Conservation (phyloP, 192 early-diverging fungal genomes). For the Gigaspora rosea region DNA sequence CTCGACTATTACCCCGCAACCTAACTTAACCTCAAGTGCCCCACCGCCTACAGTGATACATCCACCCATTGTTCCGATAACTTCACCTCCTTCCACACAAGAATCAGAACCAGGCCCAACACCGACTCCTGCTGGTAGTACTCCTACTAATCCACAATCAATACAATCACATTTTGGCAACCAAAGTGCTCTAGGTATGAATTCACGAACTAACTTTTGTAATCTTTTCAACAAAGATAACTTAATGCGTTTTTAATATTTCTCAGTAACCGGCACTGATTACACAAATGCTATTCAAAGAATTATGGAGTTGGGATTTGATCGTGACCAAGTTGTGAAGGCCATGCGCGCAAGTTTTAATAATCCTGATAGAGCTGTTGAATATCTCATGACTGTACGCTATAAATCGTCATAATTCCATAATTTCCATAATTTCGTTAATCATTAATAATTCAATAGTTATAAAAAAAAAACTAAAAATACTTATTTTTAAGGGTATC, state of each 20-base stretch:
- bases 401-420: too few relatives aligned
- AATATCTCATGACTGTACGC: conserved; percentile 87
- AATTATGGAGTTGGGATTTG: conserved; percentile 96
- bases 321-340: conserved; percentile 76
- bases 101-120: not conserved
- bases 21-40: conserved; percentile 42
- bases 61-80: not conserved
- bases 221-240: not conserved
- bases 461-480: not conserved
- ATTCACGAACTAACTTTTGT: not conserved
- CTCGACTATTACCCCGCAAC: conserved; percentile 44
- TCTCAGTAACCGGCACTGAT: conserved; percentile 70
- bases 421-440: too few relatives aligned
- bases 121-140: not conserved
- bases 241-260: conserved; percentile 16
- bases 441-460: too few relatives aligned
- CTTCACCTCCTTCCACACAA: not conserved
- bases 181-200: not conserved
- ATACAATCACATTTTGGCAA: not conserved
- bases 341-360: conserved; percentile 98
- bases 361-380: conserved; percentile 95
- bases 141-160: not conserved
- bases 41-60: conserved; percentile 38
- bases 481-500: conserved; percentile 65
- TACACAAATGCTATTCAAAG: conserved; percentile 82